A percentile compares a stretch with the other conserved stretches of the same genome.
Conservation (phyloP, 768 basidiomycete species). For the Xerocomus potaroensis region DNA sequence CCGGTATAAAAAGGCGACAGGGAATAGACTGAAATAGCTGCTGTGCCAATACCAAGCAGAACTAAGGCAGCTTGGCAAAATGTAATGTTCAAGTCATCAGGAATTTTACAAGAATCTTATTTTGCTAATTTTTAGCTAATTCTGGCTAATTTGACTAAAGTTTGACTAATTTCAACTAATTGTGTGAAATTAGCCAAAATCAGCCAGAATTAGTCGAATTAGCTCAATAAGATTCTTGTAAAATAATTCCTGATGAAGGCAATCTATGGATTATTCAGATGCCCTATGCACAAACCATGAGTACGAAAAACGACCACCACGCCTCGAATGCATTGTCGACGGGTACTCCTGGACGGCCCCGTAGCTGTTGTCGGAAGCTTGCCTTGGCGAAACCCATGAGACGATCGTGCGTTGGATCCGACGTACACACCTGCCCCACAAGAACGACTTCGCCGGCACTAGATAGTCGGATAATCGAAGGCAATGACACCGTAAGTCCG, state of each 20-base stretch:
- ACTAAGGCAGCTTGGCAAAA: slow-evolving; percentile 40
- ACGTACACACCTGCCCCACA: slow-evolving; percentile 34
- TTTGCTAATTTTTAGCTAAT: too few species aligned
- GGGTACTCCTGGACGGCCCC: too few species aligned
- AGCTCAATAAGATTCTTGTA: too few species aligned
- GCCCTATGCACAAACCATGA: background rate
- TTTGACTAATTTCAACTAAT: too few species aligned
- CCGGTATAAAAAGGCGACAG: slow-evolving; percentile 23
- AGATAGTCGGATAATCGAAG: slow-evolving; percentile 35
- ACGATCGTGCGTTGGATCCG: background rate
- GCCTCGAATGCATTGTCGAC: slow-evolving; percentile 22
- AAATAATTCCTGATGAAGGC: too few species aligned
- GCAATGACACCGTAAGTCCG: too few species aligned
- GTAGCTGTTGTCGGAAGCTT: background rate
- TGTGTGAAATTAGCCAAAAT: too few species aligned
- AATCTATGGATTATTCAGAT: slow-evolving; percentile 29
- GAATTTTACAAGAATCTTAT: too few species aligned
- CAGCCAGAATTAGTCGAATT: too few species aligned
- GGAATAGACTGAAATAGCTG: slow-evolving; percentile 32
- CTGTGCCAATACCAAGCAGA: slow-evolving; percentile 31
- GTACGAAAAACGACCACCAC: background rate
- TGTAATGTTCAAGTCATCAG: slow-evolving; percentile 28
- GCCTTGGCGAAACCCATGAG: slow-evolving; percentile 20
- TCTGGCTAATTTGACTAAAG: too few species aligned
- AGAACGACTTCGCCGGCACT: slow-evolving; percentile 36